These are phyloP conservation scores for Phlegmacium glaucopus DNA, from an alignment of 768 basidiomycete genomes.

Conservation along the genomic window DNA sequence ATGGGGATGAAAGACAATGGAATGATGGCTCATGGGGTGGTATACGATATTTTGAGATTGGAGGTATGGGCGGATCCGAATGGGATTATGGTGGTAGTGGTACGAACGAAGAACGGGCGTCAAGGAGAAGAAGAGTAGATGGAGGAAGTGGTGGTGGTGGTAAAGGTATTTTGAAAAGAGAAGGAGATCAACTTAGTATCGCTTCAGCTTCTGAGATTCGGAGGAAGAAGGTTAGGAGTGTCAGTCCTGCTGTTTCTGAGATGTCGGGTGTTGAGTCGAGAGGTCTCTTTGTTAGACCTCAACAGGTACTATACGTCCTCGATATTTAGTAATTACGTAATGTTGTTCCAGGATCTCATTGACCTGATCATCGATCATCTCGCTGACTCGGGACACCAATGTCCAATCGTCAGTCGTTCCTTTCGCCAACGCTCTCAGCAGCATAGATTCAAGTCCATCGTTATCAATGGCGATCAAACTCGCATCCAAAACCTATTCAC, in stretches of 20 bases:
- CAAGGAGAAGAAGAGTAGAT: constrained; percentile 43
- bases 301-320: constrained; percentile 88
- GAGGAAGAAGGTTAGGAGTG: constrained; percentile 71
- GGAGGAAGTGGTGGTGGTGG: constrained; percentile 25
- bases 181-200: constrained; percentile 42
- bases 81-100: constrained; percentile 52
- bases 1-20: constrained; percentile 70
- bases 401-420: no score
- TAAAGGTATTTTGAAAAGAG: constrained; percentile 34
- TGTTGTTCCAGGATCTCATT: no score
- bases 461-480: no score
- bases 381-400: no score
- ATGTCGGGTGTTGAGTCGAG: constrained; percentile 53
- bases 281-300: constrained; percentile 80
- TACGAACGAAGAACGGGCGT: constrained; percentile 42
- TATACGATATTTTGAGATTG: constrained; percentile 80
- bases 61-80: constrained; percentile 43
- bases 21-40: constrained; percentile 84
- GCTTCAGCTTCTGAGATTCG: constrained; percentile 42
- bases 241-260: constrained; percentile 62
- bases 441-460: no score
- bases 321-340: no score
- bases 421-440: no score
- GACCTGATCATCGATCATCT: no score
- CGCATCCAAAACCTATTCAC: no score